Percentiles rank a stretch among this genome's conserved stretches.
Conservation (phyloP, 2,329 filamentous ascomycete species). For the Fusarium sp. region DNA sequence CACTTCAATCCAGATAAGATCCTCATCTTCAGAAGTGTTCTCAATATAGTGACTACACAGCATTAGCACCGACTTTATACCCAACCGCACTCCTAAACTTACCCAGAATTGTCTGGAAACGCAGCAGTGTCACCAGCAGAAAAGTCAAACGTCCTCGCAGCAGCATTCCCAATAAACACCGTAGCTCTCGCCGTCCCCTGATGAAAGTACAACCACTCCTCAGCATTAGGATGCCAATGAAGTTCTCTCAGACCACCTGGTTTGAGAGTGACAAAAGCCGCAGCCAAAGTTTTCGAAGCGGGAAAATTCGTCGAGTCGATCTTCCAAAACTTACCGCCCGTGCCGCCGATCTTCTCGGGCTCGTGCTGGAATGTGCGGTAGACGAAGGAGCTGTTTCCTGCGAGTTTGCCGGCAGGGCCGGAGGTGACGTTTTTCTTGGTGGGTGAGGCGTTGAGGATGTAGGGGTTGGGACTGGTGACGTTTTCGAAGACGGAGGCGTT, state of each 20-base stretch:
- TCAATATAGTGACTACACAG: conserved; percentile 73
- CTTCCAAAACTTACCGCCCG: conserved; percentile 72
- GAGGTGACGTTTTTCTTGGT: conserved; percentile 57
- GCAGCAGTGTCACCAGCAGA: conserved; percentile 75
- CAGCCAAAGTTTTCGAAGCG: conserved; percentile 73
- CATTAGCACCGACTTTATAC: not conserved
- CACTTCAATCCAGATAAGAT: conserved; percentile 76
- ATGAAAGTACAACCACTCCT: conserved; percentile 81
- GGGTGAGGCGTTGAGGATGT: conserved; percentile 71
- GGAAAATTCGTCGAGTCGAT: conserved; percentile 78
- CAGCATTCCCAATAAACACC: conserved; percentile 72
- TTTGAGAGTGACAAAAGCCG: conserved; percentile 73
- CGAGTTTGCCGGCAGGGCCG: conserved; percentile 61
- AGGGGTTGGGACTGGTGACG: conserved; percentile 69
- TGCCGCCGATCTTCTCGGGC: conserved; percentile 69
- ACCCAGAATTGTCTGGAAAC: conserved; percentile 74
- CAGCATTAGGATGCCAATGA: conserved; percentile 78
- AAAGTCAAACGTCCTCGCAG: conserved; percentile 76
- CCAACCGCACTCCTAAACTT: conserved; percentile 30
- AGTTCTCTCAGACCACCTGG: conserved; percentile 74
- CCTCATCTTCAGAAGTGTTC: conserved; percentile 73
- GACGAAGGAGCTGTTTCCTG: conserved; percentile 71
- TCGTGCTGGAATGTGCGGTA: conserved; percentile 70
- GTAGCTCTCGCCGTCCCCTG: conserved; percentile 72
- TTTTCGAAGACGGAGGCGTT: conserved; percentile 70